These are phyloP conservation scores for Mucor racemosus DNA, from an alignment of 371 early-diverging fungal genomes.

Conservation along the genomic window DNA sequence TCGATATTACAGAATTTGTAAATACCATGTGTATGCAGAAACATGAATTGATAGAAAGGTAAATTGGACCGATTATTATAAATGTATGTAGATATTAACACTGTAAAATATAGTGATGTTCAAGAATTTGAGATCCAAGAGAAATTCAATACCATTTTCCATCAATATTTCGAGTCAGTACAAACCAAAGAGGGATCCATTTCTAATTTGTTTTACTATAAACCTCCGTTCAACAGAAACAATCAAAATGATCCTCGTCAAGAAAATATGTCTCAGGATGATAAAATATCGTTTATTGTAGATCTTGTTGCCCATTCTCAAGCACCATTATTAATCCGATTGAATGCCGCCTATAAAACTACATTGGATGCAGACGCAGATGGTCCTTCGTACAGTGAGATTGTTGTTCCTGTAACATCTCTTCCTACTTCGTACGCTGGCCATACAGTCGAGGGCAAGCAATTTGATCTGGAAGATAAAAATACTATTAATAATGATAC, in stretches of 20 bases:
- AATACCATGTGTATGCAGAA: constrained; percentile 62
- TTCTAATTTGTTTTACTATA: constrained; percentile 66
- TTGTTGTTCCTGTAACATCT: constrained; percentile 55
- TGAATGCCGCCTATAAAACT: constrained; percentile 60
- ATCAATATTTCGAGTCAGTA: constrained; percentile 66
- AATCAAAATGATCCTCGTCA: background rate
- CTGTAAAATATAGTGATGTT: constrained; percentile 33
- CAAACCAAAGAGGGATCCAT: constrained; percentile 41
- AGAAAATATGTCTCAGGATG: constrained; percentile 19
- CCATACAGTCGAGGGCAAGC: constrained; percentile 31
- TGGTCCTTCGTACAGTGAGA: constrained; percentile 32
- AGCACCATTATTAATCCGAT: constrained; percentile 58
- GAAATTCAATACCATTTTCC: constrained; percentile 60
- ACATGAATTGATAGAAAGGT: constrained; percentile 45
- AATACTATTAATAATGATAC: constrained; percentile 44
- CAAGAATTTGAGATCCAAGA: constrained; percentile 43
- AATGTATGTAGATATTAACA: too few relatives aligned
- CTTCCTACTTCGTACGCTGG: constrained; percentile 62
- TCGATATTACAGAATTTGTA: constrained; percentile 76
- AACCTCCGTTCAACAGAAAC: constrained; percentile 56
- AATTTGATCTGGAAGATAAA: constrained; percentile 55
- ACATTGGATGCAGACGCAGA: background rate
- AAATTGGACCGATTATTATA: constrained; percentile 4
- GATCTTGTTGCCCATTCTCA: constrained; percentile 59
- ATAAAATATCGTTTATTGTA: constrained; percentile 47